Evolutionary conservation across 192 early-diverging fungal genomes (phyloP).

Genomic region (Endogone sp.): DNA sequence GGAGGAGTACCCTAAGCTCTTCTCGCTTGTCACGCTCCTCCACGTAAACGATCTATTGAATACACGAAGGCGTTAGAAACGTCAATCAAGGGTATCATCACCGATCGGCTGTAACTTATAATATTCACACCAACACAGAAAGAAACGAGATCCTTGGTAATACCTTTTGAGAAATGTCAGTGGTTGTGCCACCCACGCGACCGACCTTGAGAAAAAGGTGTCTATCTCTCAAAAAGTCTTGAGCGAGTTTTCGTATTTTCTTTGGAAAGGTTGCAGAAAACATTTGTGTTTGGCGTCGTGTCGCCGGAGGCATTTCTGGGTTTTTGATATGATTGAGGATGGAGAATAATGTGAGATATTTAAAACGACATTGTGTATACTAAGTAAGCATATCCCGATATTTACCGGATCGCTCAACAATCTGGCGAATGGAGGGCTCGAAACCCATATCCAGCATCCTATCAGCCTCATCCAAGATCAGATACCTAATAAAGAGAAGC

Average conservation of each 20-base stretch:
- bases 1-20: slow-evolving; percentile 39
- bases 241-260: slow-evolving; percentile 85
- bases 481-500: slow-evolving; percentile 20
- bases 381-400: not conserved
- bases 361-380: not conserved
- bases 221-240: slow-evolving; percentile 80
- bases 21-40: slow-evolving; percentile 59
- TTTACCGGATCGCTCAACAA: slow-evolving; percentile 55
- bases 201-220: slow-evolving; percentile 85
- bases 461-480: slow-evolving; percentile 84
- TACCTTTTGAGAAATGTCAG: slow-evolving; percentile 86
- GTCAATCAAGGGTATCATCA: slow-evolving; percentile 10
- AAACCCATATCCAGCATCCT: slow-evolving; percentile 99
- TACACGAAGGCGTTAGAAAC: slow-evolving; percentile 2
- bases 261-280: slow-evolving; percentile 98
- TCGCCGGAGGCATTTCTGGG: slow-evolving; percentile 12
- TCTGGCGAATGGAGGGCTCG: slow-evolving; percentile 85
- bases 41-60: slow-evolving; percentile 50
- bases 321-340: not conserved
- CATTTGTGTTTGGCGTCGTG: slow-evolving; percentile 84
- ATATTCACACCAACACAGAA: too few species aligned
- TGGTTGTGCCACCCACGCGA: slow-evolving; percentile 85
- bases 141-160: too few species aligned
- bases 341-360: not conserved
- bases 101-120: too few species aligned